Conservation (phyloP, 1,284 basidiomycete species). For the Rhizopogon parksii region DNA sequence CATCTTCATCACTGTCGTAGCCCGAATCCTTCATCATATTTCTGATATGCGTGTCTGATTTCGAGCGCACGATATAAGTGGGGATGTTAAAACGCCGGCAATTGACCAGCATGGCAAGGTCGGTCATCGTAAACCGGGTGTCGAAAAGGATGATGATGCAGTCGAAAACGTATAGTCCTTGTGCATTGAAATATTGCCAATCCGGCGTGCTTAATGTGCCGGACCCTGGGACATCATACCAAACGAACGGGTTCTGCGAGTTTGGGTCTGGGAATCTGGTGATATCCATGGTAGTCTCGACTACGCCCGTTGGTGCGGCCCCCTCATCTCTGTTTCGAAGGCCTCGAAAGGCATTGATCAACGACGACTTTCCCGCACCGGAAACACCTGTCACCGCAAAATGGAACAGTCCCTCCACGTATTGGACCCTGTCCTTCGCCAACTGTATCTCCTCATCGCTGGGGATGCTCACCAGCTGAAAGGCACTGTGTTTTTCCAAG, state of each 20-base stretch:
- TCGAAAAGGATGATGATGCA: constrained; percentile 12
- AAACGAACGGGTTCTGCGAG: constrained; percentile 10
- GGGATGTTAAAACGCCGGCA: constrained; percentile 10
- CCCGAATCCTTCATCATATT: constrained; percentile 8
- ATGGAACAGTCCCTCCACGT: constrained; percentile 12
- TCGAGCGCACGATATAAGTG: constrained; percentile 13
- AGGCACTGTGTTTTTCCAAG: neutral
- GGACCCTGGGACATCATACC: constrained; percentile 14
- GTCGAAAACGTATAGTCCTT: constrained; percentile 13
- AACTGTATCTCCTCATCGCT: constrained; percentile 10
- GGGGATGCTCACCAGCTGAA: constrained; percentile 12
- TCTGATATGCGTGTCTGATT: constrained; percentile 10
- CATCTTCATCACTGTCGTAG: constrained; percentile 13
- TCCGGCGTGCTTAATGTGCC: constrained; percentile 12
- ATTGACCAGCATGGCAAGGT: constrained; percentile 9
- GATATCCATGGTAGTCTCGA: constrained; percentile 8
- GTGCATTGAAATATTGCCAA: constrained; percentile 13
- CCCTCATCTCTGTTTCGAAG: constrained; percentile 7
- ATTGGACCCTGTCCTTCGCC: constrained; percentile 10
- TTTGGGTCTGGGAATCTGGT: constrained; percentile 19
- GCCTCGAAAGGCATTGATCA: constrained; percentile 10
- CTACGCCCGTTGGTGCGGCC: constrained; percentile 19
- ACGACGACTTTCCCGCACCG: constrained; percentile 11
- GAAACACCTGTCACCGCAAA: constrained; percentile 10
- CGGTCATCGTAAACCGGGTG: constrained; percentile 11